Conservation (phyloP, 2,329 filamentous ascomycete species). For the Talaromyces sp. region DNA sequence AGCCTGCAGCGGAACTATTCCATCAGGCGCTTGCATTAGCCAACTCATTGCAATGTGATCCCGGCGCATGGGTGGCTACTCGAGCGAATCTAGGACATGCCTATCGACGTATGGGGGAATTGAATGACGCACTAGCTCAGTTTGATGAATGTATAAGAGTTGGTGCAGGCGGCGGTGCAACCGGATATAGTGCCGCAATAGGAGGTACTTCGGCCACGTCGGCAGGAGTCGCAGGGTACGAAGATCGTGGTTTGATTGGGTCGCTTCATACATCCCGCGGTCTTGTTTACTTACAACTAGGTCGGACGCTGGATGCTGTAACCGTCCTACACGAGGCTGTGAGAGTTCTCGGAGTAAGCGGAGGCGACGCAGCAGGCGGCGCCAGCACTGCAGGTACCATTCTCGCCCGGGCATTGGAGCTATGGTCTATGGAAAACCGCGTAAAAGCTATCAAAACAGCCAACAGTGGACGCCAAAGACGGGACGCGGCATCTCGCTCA, state of each 20-base stretch:
- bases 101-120: conserved; percentile 67
- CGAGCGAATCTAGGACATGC: conserved; percentile 88
- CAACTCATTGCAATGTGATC: conserved; percentile 75
- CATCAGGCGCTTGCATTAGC: conserved; percentile 72
- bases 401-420: conserved; percentile 43
- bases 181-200: conserved; percentile 68
- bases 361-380: conserved; percentile 46
- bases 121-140: conserved; percentile 68
- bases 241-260: conserved; percentile 45
- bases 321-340: conserved; percentile 72
- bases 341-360: conserved; percentile 44
- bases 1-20: conserved; percentile 75
- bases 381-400: conserved; percentile 47
- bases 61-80: conserved; percentile 76
- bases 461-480: conserved; percentile 17
- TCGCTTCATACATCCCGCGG: conserved; percentile 58
- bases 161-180: conserved; percentile 70
- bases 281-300: conserved; percentile 75
- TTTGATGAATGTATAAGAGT: conserved; percentile 85
- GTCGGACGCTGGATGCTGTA: conserved; percentile 71
- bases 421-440: conserved; percentile 43
- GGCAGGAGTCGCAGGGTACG: conserved; percentile 44
- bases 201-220: conserved; percentile 35
- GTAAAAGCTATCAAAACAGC: conserved; percentile 23
- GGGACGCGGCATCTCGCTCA: conserved; percentile 28